phyloP scores from a whole-genome alignment of 2,329 filamentous ascomycete genomes.

The Ophiostoma piceae region DNA sequence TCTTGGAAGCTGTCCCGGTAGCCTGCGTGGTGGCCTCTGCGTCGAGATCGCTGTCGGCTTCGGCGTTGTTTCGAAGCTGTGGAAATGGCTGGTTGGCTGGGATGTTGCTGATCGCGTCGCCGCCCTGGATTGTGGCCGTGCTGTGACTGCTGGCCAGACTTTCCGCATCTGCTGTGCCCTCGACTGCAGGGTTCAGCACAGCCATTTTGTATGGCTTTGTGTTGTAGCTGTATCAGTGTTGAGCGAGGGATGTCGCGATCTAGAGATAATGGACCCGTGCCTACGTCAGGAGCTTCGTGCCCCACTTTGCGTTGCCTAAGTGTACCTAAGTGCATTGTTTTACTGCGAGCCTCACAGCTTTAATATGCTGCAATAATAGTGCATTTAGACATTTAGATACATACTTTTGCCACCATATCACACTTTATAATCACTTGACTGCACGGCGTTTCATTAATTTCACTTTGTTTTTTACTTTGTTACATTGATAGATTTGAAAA shows the following conservation, averaged over 20 bases:
- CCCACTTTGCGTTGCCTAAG: not conserved
- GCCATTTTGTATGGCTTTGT: slow-evolving; percentile 19
- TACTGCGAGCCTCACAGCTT: not conserved
- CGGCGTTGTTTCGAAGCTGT: slow-evolving; percentile 40
- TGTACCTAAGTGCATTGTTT: not conserved
- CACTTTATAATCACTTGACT: not conserved
- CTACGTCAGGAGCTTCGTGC: not conserved
- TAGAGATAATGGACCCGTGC: not conserved
- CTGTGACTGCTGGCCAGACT: slow-evolving; percentile 27
- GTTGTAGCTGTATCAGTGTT: not conserved
- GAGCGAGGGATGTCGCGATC: not conserved
- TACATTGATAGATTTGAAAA: not conserved
- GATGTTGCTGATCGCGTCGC: slow-evolving; percentile 28
- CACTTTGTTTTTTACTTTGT: not conserved
- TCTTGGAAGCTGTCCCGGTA: slow-evolving; percentile 19
- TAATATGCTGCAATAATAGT: not conserved
- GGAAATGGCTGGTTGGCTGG: slow-evolving; percentile 33
- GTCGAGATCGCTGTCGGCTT: slow-evolving; percentile 30
- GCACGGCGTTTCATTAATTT: not conserved
- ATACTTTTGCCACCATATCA: not conserved
- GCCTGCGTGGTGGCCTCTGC: slow-evolving; percentile 10
- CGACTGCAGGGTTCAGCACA: slow-evolving; percentile 18
- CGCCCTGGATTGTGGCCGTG: slow-evolving; percentile 21
- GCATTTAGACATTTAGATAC: not conserved
- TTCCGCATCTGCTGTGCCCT: slow-evolving; percentile 22